Percentiles rank a stretch among this genome's conserved stretches.
Conservation (phyloP, 768 basidiomycete species). For the Termitomyces sp. region DNA sequence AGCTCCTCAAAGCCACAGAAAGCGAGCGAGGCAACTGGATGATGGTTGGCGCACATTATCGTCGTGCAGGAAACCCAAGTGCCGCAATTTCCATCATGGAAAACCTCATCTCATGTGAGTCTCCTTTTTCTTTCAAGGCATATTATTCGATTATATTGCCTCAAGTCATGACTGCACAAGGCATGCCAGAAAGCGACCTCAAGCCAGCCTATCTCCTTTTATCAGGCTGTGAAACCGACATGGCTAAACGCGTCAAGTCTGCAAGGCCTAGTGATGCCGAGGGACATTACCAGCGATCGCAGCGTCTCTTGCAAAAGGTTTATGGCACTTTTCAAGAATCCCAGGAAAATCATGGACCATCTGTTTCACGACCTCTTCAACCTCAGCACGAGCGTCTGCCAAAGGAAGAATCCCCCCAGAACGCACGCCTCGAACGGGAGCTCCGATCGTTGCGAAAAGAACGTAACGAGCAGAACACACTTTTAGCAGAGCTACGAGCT, state of each 20-base stretch:
- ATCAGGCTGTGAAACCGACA: conserved; percentile 47
- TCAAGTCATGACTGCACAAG: conserved; percentile 34
- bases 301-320: conserved; percentile 42
- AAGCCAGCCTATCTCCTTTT: conserved; percentile 49
- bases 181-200: conserved; percentile 30
- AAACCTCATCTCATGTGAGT: conserved; percentile 42
- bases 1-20: conserved; percentile 35
- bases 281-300: conserved; percentile 33
- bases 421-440: conserved; percentile 26
- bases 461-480: conserved; percentile 18
- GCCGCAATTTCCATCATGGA: conserved; percentile 39
- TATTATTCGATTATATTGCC: conserved; percentile 4
- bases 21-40: conserved; percentile 52
- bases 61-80: conserved; percentile 37
- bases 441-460: conserved; percentile 31
- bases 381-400: not conserved
- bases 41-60: conserved; percentile 47
- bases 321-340: conserved; percentile 26
- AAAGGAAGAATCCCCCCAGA: not conserved
- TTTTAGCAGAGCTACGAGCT: conserved; percentile 26
- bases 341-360: not conserved
- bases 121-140: not conserved
- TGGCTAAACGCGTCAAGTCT: conserved; percentile 27
- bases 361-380: not conserved
- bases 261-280: conserved; percentile 15